Evolutionary conservation across 140 eudicot genomes (phyloP), one percentile per base, ranked within the genome.

Genomic region (Flaveria floridana): DNA sequence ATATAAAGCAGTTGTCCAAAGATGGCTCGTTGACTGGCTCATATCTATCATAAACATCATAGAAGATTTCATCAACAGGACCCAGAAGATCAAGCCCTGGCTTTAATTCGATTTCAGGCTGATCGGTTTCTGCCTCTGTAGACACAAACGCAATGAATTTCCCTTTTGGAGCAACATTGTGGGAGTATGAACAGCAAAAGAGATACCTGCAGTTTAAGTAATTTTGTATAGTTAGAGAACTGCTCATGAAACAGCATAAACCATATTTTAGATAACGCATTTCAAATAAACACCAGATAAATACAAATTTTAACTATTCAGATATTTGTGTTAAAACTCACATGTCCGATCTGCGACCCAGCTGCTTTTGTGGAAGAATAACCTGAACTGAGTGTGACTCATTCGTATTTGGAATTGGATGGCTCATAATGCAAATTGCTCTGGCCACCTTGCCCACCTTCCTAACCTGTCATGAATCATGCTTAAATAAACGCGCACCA

Each of bases 371-470:
- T 46, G 98, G 98, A 59, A 93, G 89, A 82, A 93, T 93, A 83
- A 93, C 94, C 79, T 93, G 98, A 64, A 87, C 91, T 3, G 98
- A 93, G 76, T 88, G 92, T 10, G 98, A 93, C 30, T 93, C 97
- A 44, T 80, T 90, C 20, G 98, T 90, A 42, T 85, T 93, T 56
- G 97, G 98, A 69, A 93, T 93, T 19, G 98, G 98, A 78, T 93
- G 98, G 86, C 97, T 93, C 97, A 93, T 90, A 59, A 93, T 93
- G 83, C 92, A 89, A 47, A 93, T 93, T 57, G 97, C 98, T 82
- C 98, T 80, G 13, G 98, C 97, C 28, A 93, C 98, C 78, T 83
- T 93, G 19, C 98, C 98, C 70, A 93, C 96, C 82, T 90, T 93
- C 80, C 97, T 84, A 65, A 88, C 98, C 98, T 93, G 87, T 68